Evolutionary conservation across 768 basidiomycete species (phyloP), one percentile per base, ranked within the genome.

Genomic region (Mycena indigotica): DNA sequence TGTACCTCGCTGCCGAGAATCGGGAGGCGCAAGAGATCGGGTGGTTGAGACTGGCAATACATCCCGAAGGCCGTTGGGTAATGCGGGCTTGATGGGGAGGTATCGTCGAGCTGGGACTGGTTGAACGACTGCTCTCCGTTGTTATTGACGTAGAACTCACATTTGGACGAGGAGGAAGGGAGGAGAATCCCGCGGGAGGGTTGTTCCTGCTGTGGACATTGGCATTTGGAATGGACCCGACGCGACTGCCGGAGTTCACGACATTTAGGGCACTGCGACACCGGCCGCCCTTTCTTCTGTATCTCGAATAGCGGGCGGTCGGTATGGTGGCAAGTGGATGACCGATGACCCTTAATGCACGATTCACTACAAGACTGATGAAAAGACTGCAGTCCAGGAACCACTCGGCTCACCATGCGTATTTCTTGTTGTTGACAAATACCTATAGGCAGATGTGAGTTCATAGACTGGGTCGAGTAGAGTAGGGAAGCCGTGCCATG

Each of bases 261-360:
- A 68, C 95, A 96, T 64, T 85, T 86, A 53, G 84, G 80, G 73
- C 95, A 97, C 70, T 96, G 94, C 5, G 94, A 93, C 16, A 93
- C 84, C 0, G 95, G 95, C 5, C 95, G 82, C 2, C 95, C 95
- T 70, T 96, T 95, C 78, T 89, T 91, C 80, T 94, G 92, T 57
- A 96, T 87, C 70, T 95, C 92, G 61, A 91, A 94, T n/a, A 97
- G 78, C 3, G 93, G 93, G 19, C 95, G 80, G 64, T 93, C 91
- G 28, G 85, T 85, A 69, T 97, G 95, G 48, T 83, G 82, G 70
- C 95, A 97, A 15, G 85, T 85, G 2, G 93, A 93, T 13, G 94
- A 95, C 52, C 95, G 86, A 67, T 97, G 94, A 0, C 95, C 95
- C 74, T 95, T 95, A 70, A 95, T 95, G 72, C 95, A 97, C 13